These are phyloP conservation scores for Sutorius australiensis DNA, from an alignment of 768 basidiomycete species.

Conservation along the genomic window DNA sequence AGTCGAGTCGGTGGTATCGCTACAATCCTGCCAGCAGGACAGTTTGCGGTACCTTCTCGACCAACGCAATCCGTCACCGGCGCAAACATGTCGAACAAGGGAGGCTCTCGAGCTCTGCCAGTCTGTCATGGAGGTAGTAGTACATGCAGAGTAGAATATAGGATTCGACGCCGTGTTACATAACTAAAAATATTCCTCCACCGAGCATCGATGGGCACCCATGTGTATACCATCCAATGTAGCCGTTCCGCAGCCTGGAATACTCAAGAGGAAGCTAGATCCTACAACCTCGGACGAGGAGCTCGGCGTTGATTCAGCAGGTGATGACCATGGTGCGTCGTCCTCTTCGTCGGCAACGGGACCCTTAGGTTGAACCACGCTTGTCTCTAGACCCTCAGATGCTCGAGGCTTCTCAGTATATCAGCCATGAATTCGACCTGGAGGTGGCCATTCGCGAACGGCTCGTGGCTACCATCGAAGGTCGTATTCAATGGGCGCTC, in stretches of 20 bases:
- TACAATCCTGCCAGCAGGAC: too few relatives aligned
- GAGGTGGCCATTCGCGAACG: conserved; percentile 43
- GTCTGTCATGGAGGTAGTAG: too few relatives aligned
- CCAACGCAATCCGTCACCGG: too few relatives aligned
- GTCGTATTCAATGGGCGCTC: conserved; percentile 45
- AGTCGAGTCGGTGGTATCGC: too few relatives aligned
- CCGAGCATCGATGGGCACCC: conserved; percentile 19
- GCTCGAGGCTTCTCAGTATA: conserved; percentile 11
- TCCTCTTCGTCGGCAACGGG: background rate
- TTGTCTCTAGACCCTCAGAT: conserved; percentile 13
- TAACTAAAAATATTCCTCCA: background rate
- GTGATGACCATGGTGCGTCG: conserved; percentile 18
- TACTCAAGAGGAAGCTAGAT: conserved; percentile 9
- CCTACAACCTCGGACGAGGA: conserved; percentile 10
- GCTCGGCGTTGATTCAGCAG: conserved; percentile 5
- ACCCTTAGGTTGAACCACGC: background rate
- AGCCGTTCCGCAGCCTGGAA: conserved; percentile 12
- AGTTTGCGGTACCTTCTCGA: too few relatives aligned
- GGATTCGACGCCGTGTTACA: too few relatives aligned
- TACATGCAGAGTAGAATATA: too few relatives aligned
- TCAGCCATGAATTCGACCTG: conserved; percentile 39
- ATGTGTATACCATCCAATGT: conserved; percentile 20
- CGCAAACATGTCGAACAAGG: too few relatives aligned
- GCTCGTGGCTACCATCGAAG: conserved; percentile 39
- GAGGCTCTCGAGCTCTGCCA: too few relatives aligned